These are phyloP conservation scores for Cadophora sp. DNA, from an alignment of 2,329 filamentous ascomycete species.

Conservation along the genomic window DNA sequence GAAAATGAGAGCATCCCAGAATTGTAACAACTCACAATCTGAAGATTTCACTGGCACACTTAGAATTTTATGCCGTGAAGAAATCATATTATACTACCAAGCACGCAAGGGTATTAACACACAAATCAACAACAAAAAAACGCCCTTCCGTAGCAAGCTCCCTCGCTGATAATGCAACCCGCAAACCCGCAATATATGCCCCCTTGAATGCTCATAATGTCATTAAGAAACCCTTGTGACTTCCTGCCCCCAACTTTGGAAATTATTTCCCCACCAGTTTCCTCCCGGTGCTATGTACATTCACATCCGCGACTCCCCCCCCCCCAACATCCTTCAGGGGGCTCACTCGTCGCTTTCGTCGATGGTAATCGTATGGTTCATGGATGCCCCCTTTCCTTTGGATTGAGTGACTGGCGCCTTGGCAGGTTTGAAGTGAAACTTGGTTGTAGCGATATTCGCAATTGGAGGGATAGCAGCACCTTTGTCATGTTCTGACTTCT, in stretches of 20 bases:
- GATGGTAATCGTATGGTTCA: background rate
- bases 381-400: constrained; percentile 1
- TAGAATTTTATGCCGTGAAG: background rate
- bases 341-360: background rate
- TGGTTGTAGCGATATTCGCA: background rate
- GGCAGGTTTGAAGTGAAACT: background rate
- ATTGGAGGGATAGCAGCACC: background rate
- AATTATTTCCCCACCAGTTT: background rate
- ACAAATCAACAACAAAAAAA: background rate
- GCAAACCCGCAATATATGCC: background rate
- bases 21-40: no score
- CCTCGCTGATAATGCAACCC: background rate
- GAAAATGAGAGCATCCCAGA: no score
- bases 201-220: background rate
- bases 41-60: no score
- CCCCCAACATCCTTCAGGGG: background rate
- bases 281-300: background rate
- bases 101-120: constrained; percentile 4
- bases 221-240: background rate
- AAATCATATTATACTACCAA: background rate
- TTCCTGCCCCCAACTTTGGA: background rate
- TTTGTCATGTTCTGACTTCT: background rate
- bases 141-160: background rate
- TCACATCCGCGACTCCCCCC: background rate
- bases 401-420: background rate